phyloP scores from a whole-genome alignment of 805 yeast species.

The Wickerhamiella siamensis region DNA sequence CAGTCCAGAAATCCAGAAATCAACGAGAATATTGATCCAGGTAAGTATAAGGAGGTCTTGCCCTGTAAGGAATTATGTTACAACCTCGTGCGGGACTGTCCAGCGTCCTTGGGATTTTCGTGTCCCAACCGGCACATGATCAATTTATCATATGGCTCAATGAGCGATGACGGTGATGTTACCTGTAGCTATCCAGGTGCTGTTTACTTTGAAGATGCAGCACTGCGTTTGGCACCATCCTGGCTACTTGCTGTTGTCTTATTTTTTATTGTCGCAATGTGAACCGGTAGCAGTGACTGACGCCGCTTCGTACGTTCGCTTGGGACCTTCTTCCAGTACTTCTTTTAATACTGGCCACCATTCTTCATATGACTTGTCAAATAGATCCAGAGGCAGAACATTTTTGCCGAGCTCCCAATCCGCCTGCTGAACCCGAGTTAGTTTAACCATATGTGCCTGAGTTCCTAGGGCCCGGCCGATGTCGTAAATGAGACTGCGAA shows the following conservation, averaged over 20 bases:
- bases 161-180: slow-evolving; percentile 22
- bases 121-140: slow-evolving; percentile 42
- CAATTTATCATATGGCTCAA: slow-evolving; percentile 20
- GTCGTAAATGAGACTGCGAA: slow-evolving; percentile 80
- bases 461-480: slow-evolving; percentile 69
- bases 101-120: slow-evolving; percentile 53
- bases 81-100: slow-evolving; percentile 70
- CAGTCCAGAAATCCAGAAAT: slow-evolving; percentile 49
- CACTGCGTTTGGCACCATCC: slow-evolving; percentile 5
- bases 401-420: slow-evolving; percentile 65
- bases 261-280: background rate
- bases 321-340: slow-evolving; percentile 27
- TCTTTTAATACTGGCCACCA: slow-evolving; percentile 37
- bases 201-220: slow-evolving; percentile 17
- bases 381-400: slow-evolving; percentile 52
- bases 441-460: slow-evolving; percentile 76
- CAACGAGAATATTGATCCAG: slow-evolving; percentile 39
- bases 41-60: slow-evolving; percentile 58
- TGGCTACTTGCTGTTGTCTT: slow-evolving; percentile 2
- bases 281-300: too few species aligned
- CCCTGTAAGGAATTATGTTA: slow-evolving; percentile 81
- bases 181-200: slow-evolving; percentile 28
- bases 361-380: slow-evolving; percentile 39
- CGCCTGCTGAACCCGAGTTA: slow-evolving; percentile 62
- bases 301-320: background rate